phyloP scores from a whole-genome alignment of 495 filamentous ascomycete genomes.

The Rhypophila decipiens region DNA sequence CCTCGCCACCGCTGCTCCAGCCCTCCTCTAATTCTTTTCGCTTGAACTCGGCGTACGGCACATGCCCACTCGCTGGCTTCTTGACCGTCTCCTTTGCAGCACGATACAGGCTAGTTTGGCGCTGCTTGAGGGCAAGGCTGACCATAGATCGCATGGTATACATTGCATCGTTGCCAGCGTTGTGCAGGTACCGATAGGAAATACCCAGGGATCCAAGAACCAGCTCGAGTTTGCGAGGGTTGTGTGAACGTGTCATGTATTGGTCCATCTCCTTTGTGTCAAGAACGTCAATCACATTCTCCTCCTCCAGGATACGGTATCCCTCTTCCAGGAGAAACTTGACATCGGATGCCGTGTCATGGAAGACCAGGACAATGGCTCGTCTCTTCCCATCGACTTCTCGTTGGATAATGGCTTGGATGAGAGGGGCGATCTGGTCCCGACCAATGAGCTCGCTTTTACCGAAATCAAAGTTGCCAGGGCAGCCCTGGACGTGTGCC shows the following conservation, averaged over 20 bases:
- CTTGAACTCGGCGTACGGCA: conserved; percentile 9
- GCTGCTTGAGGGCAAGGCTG: conserved; percentile 49
- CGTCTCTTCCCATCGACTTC: conserved; percentile 29
- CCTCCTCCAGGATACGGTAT: conserved; percentile 48
- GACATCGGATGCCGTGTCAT: conserved; percentile 62
- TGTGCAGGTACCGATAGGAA: conserved; percentile 63
- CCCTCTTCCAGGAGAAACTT: conserved; percentile 54
- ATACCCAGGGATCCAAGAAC: conserved; percentile 63
- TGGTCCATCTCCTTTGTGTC: conserved; percentile 69
- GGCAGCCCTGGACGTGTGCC: conserved; percentile 60
- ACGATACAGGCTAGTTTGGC: conserved; percentile 9
- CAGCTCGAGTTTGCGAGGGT: conserved; percentile 47
- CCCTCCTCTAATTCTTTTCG: conserved; percentile 15
- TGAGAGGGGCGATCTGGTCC: conserved; percentile 4
- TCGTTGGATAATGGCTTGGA: conserved; percentile 24
- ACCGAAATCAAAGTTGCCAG: conserved; percentile 73
- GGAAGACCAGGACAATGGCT: conserved; percentile 72
- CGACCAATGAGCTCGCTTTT: conserved; percentile 24
- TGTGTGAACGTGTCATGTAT: conserved; percentile 40
- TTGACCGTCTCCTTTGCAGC: neutral
- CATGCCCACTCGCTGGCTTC: neutral
- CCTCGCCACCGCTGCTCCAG: conserved; percentile 23
- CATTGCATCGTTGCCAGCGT: conserved; percentile 89
- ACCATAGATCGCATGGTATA: conserved; percentile 77
- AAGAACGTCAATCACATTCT: conserved; percentile 53